Base-by-base conservation (phyloP, 2,329 filamentous ascomycete species). In the Thelonectria blattea region DNA sequence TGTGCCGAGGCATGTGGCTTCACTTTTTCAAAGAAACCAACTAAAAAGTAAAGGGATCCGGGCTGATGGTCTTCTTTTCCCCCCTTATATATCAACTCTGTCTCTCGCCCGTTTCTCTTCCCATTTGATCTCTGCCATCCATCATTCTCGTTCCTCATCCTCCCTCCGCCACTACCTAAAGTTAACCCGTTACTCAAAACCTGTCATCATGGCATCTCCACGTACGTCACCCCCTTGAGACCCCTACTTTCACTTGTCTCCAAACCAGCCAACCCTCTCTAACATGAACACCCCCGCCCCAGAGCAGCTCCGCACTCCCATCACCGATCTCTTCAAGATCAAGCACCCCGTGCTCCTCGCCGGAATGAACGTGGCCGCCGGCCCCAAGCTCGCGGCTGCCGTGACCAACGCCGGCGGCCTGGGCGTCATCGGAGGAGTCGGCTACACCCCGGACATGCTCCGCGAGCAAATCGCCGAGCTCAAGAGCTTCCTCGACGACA, bases 301-400 rank as follows among this genome's bases (percentile, higher is more conserved):
- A 78, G 76, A 78, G 74, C 71, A 78, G 83, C 90, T 99, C 79
- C 91, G 91, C 74, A 99, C 95, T 55, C 88, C 91, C 68, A 84
- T 93, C 73, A 99, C 95, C 71, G 94, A 98, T 86, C 91, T 98
- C 67, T 91, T 99, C 81, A 91, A 92, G 84, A 98, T 99, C 86
- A 92, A 96, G 78, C 95, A 99, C 81, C 95, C 95, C 60, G 84
- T 99, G 75, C 83, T 99, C 73, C 89, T 99, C 64, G 95, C 95
- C 71, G 95, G 95, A 77, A 99, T 99, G 95, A 98, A 99, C 85
- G 95, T 98, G 65, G 95, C 95, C 58, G 95, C 95, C 61, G 95
- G 95, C 52, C 95, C 95, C 57, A 96, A 93, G 85, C 89, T 99
- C 73, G 95, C 95, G 54, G 95, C 95, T 34, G 95, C 95, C 43